Evolutionary conservation across 1,284 basidiomycete species (phyloP), one percentile per base, ranked within the genome.

Genomic region (Microbotryum lychnidis-dioicae): DNA sequence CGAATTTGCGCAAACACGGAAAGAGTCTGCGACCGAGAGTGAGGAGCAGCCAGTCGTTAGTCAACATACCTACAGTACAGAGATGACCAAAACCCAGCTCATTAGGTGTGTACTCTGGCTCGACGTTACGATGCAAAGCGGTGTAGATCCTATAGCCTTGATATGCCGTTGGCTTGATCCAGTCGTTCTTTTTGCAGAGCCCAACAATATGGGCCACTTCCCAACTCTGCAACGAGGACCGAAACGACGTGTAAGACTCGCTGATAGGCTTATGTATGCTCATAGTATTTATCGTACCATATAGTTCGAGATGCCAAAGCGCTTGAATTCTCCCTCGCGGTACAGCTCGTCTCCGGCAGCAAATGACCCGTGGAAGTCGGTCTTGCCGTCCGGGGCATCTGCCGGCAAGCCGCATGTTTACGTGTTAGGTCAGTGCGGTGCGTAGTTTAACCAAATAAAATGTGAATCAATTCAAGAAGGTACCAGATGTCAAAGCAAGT

Each of bases 141-240:
- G 75, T 76, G 69, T 75, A 76, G 29, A 70, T 55, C n/a, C n/a
- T n/a, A n/a, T n/a, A n/a, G 6, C 64, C 63, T 48, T 63, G 54
- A 71, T 87, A 87, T 1, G 79, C 83, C 0, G 81, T 81, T 1
- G 86, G 86, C 71, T 81, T 78, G 63, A 86, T 78, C 67, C 79
- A 86, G 1, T 79, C 80, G 60, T 83, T 80, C 9, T 75, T 72
- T 50, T 77, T 78, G 74, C 81, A 83, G 60, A 85, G 81, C 2
- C 70, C 72, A n/a, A 83, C 79, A 5, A 86, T 82, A 71, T 84
- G 79, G 3, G 84, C 83, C 1, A 87, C 85, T 70, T 86, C 83
- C 79, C 81, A 78, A 8, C 66, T 48, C 49, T 33, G 31, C 25
- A 14, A 18, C 20, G 4, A 52, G 68, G 18, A 42, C 52, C 12